These are phyloP conservation scores for Spergularia bocconei DNA, from an alignment of 148 eudicot species.

Conservation along the genomic window DNA sequence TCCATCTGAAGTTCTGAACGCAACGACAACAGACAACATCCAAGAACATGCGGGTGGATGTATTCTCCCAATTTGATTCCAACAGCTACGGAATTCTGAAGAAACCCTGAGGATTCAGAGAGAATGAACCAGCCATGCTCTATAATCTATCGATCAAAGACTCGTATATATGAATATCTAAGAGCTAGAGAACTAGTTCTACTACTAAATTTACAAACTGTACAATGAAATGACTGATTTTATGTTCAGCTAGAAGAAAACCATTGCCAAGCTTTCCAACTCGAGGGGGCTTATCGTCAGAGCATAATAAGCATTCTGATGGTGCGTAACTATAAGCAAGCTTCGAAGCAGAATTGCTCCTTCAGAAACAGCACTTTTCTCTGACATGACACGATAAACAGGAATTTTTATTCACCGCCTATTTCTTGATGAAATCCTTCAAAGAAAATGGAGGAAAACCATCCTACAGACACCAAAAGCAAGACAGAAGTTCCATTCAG, in stretches of 20 bases:
- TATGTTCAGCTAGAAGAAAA: slow-evolving; percentile 13
- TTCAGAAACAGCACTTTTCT: slow-evolving; percentile 13
- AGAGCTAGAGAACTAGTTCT: slow-evolving; percentile 3
- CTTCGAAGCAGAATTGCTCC: neutral
- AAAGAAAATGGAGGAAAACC: slow-evolving; percentile 46
- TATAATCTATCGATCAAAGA: neutral
- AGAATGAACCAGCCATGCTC: neutral
- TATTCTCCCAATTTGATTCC: too few species aligned
- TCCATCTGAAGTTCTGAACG: too few species aligned
- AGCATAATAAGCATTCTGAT: slow-evolving; percentile 4
- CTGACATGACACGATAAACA: neutral
- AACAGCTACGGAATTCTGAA: too few species aligned
- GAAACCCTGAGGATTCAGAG: neutral
- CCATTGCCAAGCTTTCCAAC: neutral
- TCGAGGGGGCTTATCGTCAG: neutral
- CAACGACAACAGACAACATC: too few species aligned
- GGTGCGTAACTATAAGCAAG: neutral
- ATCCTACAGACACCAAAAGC: slow-evolving; percentile 43
- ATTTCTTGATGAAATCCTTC: slow-evolving; percentile 66
- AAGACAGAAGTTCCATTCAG: neutral
- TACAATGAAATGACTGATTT: slow-evolving; percentile 17
- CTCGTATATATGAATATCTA: neutral
- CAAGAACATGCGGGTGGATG: too few species aligned
- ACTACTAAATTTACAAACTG: slow-evolving; percentile 22
- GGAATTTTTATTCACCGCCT: slow-evolving; percentile 5